phyloP scores from a whole-genome alignment of 257 asterid species.

The Catharanthus roseus region DNA sequence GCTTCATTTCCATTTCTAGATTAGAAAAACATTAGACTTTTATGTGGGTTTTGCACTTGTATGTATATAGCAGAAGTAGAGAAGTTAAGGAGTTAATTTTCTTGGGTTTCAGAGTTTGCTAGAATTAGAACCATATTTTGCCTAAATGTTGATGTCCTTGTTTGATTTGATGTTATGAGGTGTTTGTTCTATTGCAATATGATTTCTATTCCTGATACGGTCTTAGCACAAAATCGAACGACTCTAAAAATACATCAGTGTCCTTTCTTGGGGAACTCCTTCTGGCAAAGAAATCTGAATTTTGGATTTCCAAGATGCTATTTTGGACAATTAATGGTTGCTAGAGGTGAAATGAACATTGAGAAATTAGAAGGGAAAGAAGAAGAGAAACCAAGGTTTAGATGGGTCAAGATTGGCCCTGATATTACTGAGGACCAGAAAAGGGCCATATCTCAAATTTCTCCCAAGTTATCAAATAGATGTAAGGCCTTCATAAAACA shows the following conservation, averaged over 20 bases:
- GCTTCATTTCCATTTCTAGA: not conserved
- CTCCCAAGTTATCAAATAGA: slow-evolving; percentile 62
- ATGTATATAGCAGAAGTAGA: not conserved
- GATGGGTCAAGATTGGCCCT: slow-evolving; percentile 41
- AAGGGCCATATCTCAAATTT: slow-evolving; percentile 40
- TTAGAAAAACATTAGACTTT: not conserved
- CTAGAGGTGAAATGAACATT: slow-evolving; percentile 16
- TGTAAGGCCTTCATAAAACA: slow-evolving; percentile 59
- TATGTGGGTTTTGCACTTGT: not conserved
- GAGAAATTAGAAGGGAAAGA: slow-evolving; percentile 26
- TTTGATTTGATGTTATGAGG: slow-evolving; percentile 19
- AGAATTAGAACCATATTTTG: not conserved
- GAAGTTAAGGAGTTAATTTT: not conserved
- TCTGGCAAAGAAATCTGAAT: slow-evolving; percentile 14
- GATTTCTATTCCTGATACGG: slow-evolving; percentile 20
- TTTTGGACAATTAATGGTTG: slow-evolving; percentile 11
- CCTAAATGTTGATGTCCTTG: not conserved
- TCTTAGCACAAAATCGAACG: slow-evolving; percentile 7
- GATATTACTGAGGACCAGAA: slow-evolving; percentile 52
- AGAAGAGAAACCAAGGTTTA: slow-evolving; percentile 32
- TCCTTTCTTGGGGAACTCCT: slow-evolving; percentile 16
- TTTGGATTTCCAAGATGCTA: slow-evolving; percentile 19
- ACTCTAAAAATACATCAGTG: slow-evolving; percentile 3
- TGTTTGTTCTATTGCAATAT: slow-evolving; percentile 21
- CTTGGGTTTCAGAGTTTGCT: not conserved